Conservation (phyloP, 2,329 filamentous ascomycete genomes). For the Calycina herbarum region DNA sequence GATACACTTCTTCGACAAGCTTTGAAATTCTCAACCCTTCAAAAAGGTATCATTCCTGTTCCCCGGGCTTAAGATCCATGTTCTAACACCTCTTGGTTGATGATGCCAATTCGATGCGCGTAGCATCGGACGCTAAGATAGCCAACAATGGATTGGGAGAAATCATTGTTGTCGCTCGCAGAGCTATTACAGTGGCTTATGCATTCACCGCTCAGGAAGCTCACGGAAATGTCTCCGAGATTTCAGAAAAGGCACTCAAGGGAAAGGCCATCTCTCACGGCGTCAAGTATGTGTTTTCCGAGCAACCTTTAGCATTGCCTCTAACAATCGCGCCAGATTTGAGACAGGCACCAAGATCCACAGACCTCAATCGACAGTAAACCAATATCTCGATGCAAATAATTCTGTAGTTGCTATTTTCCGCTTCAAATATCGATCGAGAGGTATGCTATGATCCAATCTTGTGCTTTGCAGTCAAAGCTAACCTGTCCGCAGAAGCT, state of each 20-base stretch:
- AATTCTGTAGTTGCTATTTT: slow-evolving; percentile 18
- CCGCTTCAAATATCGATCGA: slow-evolving; percentile 26
- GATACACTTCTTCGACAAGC: not conserved
- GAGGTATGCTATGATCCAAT: slow-evolving; percentile 9
- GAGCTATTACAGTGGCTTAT: not conserved
- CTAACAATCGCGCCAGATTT: not conserved
- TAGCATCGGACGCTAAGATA: slow-evolving; percentile 24
- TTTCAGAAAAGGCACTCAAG: slow-evolving; percentile 19
- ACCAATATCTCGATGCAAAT: too few relatives aligned
- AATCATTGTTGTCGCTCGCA: slow-evolving; percentile 23
- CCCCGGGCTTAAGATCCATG: not conserved
- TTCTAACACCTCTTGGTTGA: slow-evolving; percentile 21
- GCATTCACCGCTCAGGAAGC: too few relatives aligned
- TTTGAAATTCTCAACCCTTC: not conserved
- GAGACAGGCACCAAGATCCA: not conserved
- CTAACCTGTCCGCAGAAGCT: slow-evolving; percentile 14
- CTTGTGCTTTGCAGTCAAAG: not conserved
- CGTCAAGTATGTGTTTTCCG: slow-evolving; percentile 13
- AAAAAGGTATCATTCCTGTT: not conserved
- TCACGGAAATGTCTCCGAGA: slow-evolving; percentile 3
- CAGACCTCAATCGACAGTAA: too few relatives aligned
- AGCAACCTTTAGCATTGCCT: not conserved
- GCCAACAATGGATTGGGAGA: slow-evolving; percentile 18
- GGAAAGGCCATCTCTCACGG: slow-evolving; percentile 12
- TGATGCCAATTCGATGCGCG: slow-evolving; percentile 16